Conservation (phyloP, 148 eudicot species). For the Silene latifolia region DNA sequence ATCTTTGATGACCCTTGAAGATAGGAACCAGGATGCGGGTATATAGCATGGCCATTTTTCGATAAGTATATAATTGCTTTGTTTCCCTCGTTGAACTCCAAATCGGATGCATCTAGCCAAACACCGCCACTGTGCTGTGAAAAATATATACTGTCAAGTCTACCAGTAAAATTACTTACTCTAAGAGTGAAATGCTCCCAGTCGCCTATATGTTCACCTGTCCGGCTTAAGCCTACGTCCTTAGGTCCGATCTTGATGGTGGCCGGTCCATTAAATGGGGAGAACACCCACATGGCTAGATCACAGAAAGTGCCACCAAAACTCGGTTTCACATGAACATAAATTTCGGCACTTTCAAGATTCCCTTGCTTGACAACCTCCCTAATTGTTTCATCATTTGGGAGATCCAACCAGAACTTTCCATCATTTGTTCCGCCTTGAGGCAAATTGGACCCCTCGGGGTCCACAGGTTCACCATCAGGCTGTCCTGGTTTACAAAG, state of each 20-base stretch:
- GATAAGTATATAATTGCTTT: slow-evolving; percentile 63
- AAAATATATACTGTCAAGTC: slow-evolving; percentile 61
- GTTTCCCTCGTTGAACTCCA: slow-evolving; percentile 79
- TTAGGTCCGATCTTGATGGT: slow-evolving; percentile 64
- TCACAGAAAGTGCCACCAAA: slow-evolving; percentile 85
- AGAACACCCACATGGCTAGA: slow-evolving; percentile 85
- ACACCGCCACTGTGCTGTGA: slow-evolving; percentile 88
- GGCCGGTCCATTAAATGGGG: slow-evolving; percentile 83
- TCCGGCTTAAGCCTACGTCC: slow-evolving; percentile 40
- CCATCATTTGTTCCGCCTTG: slow-evolving; percentile 64
- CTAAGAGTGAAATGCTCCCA: slow-evolving; percentile 94
- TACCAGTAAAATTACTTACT: slow-evolving; percentile 81
- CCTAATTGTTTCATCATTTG: slow-evolving; percentile 33
- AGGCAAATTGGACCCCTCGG: slow-evolving; percentile 72
- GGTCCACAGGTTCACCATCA: slow-evolving; percentile 49
- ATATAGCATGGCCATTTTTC: slow-evolving; percentile 78
- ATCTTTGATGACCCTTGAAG: slow-evolving; percentile 71
- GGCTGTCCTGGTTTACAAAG: slow-evolving; percentile 39
- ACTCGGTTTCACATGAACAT: slow-evolving; percentile 85
- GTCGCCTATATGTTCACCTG: slow-evolving; percentile 81
- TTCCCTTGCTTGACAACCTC: slow-evolving; percentile 59
- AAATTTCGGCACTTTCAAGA: slow-evolving; percentile 59
- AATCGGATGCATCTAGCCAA: slow-evolving; percentile 62
- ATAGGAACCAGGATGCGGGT: slow-evolving; percentile 59
- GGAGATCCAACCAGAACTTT: slow-evolving; percentile 79